Percentiles rank a stretch among this genome's conserved stretches.
Evolutionary conservation across 345 rosid species (phyloP).

Genomic region (Arabidopsis suecica): DNA sequence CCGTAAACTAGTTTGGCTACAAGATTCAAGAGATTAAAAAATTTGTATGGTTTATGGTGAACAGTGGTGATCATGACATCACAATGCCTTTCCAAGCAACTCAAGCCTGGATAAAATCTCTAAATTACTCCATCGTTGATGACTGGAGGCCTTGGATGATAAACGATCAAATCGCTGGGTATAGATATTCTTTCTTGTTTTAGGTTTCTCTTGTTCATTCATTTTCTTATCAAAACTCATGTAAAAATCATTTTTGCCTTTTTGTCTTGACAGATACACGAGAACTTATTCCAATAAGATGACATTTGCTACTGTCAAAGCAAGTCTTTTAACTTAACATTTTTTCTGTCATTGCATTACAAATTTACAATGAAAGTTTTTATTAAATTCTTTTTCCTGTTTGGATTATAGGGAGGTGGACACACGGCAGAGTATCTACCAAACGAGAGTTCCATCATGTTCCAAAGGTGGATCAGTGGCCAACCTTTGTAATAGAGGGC

Average conservation of each 20-base stretch:
- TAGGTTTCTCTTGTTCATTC: not conserved
- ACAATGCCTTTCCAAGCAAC: slow-evolving; percentile 51
- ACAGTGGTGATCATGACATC: slow-evolving; percentile 69
- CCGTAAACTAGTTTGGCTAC: not conserved
- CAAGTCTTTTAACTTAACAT: not conserved
- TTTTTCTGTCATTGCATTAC: not conserved
- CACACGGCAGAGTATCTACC: slow-evolving; percentile 39
- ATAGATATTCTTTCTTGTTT: not conserved
- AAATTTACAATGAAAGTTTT: not conserved
- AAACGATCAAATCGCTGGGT: slow-evolving; percentile 54
- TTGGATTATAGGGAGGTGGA: slow-evolving; percentile 26
- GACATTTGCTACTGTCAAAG: slow-evolving; percentile 70
- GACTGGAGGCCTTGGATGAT: slow-evolving; percentile 64
- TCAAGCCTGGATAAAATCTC: slow-evolving; percentile 60
- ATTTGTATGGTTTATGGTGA: not conserved
- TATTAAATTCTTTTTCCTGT: not conserved
- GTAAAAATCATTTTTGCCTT: not conserved
- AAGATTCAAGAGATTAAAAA: not conserved
- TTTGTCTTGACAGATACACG: slow-evolving; percentile 47
- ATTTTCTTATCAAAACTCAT: not conserved
- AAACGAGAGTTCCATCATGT: slow-evolving; percentile 30
- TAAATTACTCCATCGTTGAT: slow-evolving; percentile 53
- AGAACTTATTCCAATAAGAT: slow-evolving; percentile 45
- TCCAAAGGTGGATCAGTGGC: slow-evolving; percentile 34
- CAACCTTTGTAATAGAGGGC: slow-evolving; percentile 10